Base-by-base conservation (phyloP, 225 moss, liverwort and hornwort species). In the Ulota crispa region DNA sequence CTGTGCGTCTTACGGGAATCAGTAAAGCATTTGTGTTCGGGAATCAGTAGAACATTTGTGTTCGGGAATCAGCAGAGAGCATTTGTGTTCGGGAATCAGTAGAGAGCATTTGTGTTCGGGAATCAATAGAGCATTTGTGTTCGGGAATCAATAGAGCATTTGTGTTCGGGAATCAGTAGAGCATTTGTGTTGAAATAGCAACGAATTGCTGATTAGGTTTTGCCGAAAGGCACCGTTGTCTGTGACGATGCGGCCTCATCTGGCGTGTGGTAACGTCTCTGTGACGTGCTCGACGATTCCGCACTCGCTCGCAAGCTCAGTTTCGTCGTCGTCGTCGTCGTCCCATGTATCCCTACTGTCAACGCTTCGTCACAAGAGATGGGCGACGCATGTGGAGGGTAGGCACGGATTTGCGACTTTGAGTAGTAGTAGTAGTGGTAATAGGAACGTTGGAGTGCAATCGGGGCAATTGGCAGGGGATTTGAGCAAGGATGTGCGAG, bases 161-260 rank as follows among this genome's bases (percentile, higher is more conserved):
- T n/a, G n/a, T n/a, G n/a, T n/a, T n/a, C 32, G 26, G 61, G 18
- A 68, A 41, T 7, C 13, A 11, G 0, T 63, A 4, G 39, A 52
- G 50, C 20, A 31, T 19, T 5, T 18, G 30, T 4, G 39, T 47
- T 59, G 64, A 41, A 28, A 12, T 16, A 43, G 59, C 9, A 31
- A 61, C 6, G 21, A 23, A 42, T 78, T 37, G 20, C 27, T 36
- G 6, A 2, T 34, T 12, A 41, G 3, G 8, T 12, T 76, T 53
- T 6, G 72, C 52, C 7, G 2, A 60, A 66, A 41, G 64, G 14
- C 47, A 60, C n/a, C 3, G 45, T 52, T 12, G 39, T 42, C 26
- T 78, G 31, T 43, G 59, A 69, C 43, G 31, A 84, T 87, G 87
- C 70, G 56, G 69, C 39, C 68, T 53, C 67, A 66, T 14, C 59